Conservation (phyloP, 2,329 filamentous ascomycete species). For the Aureobasidium pullulans region DNA sequence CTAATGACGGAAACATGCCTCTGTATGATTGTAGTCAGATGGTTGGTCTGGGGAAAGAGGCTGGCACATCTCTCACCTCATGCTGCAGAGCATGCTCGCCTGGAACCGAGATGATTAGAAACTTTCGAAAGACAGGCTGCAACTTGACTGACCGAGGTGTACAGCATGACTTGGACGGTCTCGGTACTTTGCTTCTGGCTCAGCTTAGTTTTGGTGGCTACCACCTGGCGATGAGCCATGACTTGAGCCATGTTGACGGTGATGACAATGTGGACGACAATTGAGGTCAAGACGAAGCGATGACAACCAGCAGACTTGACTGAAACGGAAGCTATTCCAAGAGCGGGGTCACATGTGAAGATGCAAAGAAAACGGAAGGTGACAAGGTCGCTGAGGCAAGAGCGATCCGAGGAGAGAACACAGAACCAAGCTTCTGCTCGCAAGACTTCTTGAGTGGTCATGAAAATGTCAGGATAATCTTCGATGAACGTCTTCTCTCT, state of each 20-base stretch:
- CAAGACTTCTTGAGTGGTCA: too few relatives aligned
- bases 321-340: too few relatives aligned
- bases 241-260: neutral
- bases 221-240: neutral
- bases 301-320: too few relatives aligned
- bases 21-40: neutral
- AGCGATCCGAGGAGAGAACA: too few relatives aligned
- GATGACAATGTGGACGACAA: neutral
- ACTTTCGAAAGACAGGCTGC: neutral
- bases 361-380: neutral
- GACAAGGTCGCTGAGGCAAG: too few relatives aligned
- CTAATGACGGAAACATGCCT: neutral
- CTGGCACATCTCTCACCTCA: neutral
- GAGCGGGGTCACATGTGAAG: neutral
- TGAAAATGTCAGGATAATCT: too few relatives aligned
- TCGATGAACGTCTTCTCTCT: too few relatives aligned
- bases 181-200: slow-evolving; percentile 10
- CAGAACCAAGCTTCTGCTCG: too few relatives aligned
- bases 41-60: too few relatives aligned
- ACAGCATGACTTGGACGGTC: slow-evolving; percentile 12
- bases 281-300: too few relatives aligned
- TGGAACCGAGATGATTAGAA: neutral
- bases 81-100: slow-evolving; percentile 1
- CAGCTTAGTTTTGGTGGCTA: neutral
- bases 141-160: neutral